Evolutionary conservation across 2,329 filamentous ascomycete genomes (phyloP).

Genomic region (Immersiporthe knoxdaviesiana): DNA sequence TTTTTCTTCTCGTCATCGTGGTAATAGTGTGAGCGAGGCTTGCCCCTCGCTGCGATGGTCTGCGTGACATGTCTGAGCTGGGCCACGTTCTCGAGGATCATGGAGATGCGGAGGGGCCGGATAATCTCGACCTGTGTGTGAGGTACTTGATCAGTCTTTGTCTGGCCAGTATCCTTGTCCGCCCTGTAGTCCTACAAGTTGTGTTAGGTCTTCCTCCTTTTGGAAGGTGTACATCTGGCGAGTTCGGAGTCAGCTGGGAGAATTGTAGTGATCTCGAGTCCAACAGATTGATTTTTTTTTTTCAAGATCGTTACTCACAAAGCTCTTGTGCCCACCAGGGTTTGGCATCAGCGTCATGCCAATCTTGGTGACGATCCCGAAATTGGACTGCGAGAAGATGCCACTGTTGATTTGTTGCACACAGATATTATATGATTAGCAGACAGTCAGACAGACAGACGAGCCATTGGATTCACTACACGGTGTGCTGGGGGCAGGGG

Average conservation of each 20-base stretch:
- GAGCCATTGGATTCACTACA: too few species aligned
- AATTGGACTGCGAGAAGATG: constrained; percentile 54
- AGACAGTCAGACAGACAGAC: background rate
- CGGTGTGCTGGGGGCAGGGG: too few species aligned
- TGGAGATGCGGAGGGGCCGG: constrained; percentile 37
- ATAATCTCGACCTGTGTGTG: constrained; percentile 42
- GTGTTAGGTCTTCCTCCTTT: constrained; percentile 51
- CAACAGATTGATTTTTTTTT: fast-evolving
- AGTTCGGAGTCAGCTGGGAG: constrained; percentile 38
- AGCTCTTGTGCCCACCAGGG: constrained; percentile 50
- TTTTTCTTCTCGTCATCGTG: constrained; percentile 19
- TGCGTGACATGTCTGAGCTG: constrained; percentile 48
- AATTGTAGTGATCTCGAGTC: background rate
- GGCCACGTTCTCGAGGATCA: constrained; percentile 50
- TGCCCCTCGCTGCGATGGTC: constrained; percentile 41
- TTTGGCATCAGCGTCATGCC: constrained; percentile 57
- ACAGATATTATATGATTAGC: background rate
- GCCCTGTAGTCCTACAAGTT: constrained; percentile 39
- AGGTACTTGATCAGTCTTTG: constrained; percentile 5
- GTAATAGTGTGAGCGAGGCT: constrained; percentile 41
- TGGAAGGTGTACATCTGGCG: constrained; percentile 48
- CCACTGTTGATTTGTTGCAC: constrained; percentile 35
- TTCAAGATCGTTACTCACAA: constrained; percentile 33
- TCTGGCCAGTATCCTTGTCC: too few species aligned
- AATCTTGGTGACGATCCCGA: constrained; percentile 57